phyloP scores from a whole-genome alignment of 2,329 filamentous ascomycete species.

The Alternaria dauci region DNA sequence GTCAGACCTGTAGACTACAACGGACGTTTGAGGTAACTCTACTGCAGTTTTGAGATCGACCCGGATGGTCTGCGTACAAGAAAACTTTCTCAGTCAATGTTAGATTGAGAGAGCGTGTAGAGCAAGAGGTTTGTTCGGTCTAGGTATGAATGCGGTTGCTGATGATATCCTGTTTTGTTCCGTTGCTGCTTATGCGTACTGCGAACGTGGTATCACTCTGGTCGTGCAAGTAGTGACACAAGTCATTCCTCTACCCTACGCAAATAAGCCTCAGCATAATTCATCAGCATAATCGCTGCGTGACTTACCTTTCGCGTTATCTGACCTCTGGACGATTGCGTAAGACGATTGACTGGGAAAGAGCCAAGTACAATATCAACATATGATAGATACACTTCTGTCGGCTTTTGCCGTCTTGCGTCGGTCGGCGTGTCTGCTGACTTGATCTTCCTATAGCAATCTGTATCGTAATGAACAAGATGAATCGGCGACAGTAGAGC shows the following conservation, averaged over 20 bases:
- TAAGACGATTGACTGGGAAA: too few relatives aligned
- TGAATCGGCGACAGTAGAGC: not conserved
- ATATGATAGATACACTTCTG: not conserved
- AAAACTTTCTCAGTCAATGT: not conserved
- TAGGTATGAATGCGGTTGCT: not conserved
- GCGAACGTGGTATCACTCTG: not conserved
- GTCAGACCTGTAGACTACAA: not conserved
- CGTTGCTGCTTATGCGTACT: not conserved
- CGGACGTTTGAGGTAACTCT: not conserved
- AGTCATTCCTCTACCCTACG: not conserved
- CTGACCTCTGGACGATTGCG: too few relatives aligned
- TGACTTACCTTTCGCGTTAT: not conserved
- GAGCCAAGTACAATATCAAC: too few relatives aligned
- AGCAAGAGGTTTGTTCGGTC: not conserved
- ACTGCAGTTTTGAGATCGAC: not conserved
- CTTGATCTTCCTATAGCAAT: not conserved
- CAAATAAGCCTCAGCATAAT: not conserved
- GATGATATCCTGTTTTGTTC: not conserved
- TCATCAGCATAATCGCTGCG: not conserved
- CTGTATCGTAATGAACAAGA: not conserved
- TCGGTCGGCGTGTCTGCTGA: too few relatives aligned
- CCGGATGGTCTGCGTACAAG: not conserved
- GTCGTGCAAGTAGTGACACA: not conserved
- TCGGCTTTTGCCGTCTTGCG: too few relatives aligned
- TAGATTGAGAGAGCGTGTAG: not conserved